Base-by-base conservation (phyloP, 495 filamentous ascomycete species). In the Neurospora sp. region DNA sequence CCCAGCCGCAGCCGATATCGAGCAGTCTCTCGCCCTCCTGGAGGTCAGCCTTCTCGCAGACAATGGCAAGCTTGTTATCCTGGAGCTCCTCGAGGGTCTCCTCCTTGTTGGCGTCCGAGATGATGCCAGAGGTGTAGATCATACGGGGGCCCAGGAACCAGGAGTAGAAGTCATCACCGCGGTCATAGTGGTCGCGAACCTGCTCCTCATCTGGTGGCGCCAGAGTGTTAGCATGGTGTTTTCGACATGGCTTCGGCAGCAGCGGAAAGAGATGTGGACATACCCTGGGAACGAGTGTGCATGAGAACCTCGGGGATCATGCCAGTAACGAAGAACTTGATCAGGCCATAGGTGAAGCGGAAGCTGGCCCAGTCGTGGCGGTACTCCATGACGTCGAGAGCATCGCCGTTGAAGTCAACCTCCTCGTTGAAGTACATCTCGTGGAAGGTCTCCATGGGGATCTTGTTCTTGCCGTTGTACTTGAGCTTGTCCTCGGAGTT, bases 141-240 rank as follows among this genome's bases (percentile, higher is more conserved):
- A 96, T 96, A 76, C 93, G 92, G 45, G 92, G 93, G 74, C 93
- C 93, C 65, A 96, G 87, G 84, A 95, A 95, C 91, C 92, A 96
- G 80, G 86, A 88, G 84, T 96, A 96, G 82, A 93, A 92, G 82
- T 96, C 93, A 81, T 96, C 91, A 76, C 93, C 93, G 76, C 91
- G 89, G 84, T 95, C 93, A 81, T 96, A 95, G 82, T 94, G 91
- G 75, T 91, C 90, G 73, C 93, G 92, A 53, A 95, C 91, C 84
- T 96, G 93, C 81, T 94, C 92, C 84, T 94, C 92, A 78, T 94
- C 93, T 92, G 72, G 42, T 22, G 53, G 53, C 27, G 53, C 31
- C 3, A 22, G 18, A 7, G 20, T 16, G 76, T 82, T 73, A 82
- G 76, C 53, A 22, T 20, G 9, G 39, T 41, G 6, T 69, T 9